Base-by-base conservation (phyloP, 495 filamentous ascomycete species). In the Penicillium fimorum region DNA sequence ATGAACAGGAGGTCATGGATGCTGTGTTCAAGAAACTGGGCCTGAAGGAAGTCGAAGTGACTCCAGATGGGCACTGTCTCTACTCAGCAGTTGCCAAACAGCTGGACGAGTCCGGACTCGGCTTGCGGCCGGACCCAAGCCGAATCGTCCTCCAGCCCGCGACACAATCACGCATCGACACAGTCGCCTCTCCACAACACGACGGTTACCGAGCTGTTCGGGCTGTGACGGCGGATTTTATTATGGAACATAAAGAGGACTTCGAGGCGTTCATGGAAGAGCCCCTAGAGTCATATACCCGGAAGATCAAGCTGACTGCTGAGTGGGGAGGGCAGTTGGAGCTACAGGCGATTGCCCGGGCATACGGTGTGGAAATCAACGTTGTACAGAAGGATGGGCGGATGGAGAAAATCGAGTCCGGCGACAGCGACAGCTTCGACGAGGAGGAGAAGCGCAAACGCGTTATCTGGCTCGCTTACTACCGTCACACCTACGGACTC, bases 281-380 rank as follows among this genome's bases (percentile, higher is more conserved):
- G 70, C 84, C 85, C 15, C 70, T 97, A 27, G 82, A 82, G 15
- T 76, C 73, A 5, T 96, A 97, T 65, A 81, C 90, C 24, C 69
- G 73, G 45, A 90, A 87, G 72, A 89, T 98, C 27, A 76, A 84
- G 55, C 85, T 94, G 50, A 97, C 94, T 29, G 93, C 91, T 0
- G 95, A 97, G 73, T 98, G 94, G 94, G 94, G 94, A 33, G 94
- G 94, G 0, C 91, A 97, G 74, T 65, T 96, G 52, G 94, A 98
- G 76, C 75, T 97, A 32, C 68, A 86, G 62, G 94, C 94, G 24
- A 79, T 98, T 70, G 88, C 94, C 30, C 87, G 84, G 61, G 86
- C 84, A 44, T 97, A 95, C 56, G 83, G 82, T 0, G 85, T 96
- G 11, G 83, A 87, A 52, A 95, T 96, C 56, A 84, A 86, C 73